Evolutionary conservation across 169 alveolate genomes (phyloP), one percentile per base, ranked within the genome.

Genomic region (Cryptosporidium baileyi): DNA sequence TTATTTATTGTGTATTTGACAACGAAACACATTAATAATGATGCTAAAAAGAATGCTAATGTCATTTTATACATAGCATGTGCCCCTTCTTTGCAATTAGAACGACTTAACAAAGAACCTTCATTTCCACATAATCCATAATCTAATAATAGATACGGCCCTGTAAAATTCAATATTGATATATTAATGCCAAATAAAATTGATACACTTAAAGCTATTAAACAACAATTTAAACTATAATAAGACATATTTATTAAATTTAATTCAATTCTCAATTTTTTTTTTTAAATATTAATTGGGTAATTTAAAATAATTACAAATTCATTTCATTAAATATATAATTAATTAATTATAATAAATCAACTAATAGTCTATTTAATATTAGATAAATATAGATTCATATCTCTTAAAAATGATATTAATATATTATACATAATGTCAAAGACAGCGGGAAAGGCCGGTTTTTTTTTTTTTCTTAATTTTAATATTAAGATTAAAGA

Each of bases 21-120:
- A 17, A 60, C 67, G 38, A 54, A 74, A 15, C 74, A 74, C n/a
- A 47, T 40, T 8, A 74, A 28, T 32, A 74, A 43, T 3, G 85
- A 51, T 22, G 85, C 65, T 8, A 67, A 22, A 32, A 74, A 74
- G 34, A 51, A 74, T 8, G 67, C 47, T 17, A 74, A 17, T 24
- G 85, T 54, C 60, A 74, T 59, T 44, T 47, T 54, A 47, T 54
- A 57, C 65, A 74, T 74, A 15, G 85, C 85, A 74, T 38, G 54
- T 15, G 65, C 36, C 5, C 85, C 85, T 40, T 24, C 59, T n/a
- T 74, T 67, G 22, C 85, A 74, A 44, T 28, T 74, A 22, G 74
- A 9, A 24, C 67, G 32, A 1, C 36, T 40, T 22, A 74, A 22
- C 0, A 74, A 36, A 13, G 85, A 54, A 15, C 85, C 85, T 41